phyloP scores from a whole-genome alignment of 345 rosid genomes.

The Brassica napus region DNA sequence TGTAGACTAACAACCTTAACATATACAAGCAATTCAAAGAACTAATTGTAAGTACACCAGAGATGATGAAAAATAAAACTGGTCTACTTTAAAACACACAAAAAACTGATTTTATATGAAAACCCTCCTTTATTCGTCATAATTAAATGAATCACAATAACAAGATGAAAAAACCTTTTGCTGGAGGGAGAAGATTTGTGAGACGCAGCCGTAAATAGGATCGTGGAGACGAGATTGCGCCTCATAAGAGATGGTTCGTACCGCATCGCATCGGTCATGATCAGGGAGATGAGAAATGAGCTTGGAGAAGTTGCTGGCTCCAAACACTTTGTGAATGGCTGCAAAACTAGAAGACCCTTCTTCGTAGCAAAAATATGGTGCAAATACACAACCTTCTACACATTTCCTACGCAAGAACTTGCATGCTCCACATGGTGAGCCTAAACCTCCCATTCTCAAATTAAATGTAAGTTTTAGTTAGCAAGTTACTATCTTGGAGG shows the following conservation, averaged over 20 bases:
- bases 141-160: not conserved
- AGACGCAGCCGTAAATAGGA: slow-evolving; percentile 93
- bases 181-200: slow-evolving; percentile 93
- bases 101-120: not conserved
- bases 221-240: slow-evolving; percentile 97
- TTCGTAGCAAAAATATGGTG: slow-evolving; percentile 95
- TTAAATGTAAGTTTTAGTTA: too few relatives aligned
- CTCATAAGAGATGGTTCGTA: slow-evolving; percentile 85
- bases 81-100: not conserved
- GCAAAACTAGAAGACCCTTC: slow-evolving; percentile 86
- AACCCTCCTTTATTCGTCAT: not conserved
- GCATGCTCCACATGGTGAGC: slow-evolving; percentile 97
- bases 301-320: slow-evolving; percentile 95
- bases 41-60: slow-evolving; percentile 11
- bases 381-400: slow-evolving; percentile 86
- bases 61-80: not conserved
- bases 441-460: slow-evolving; percentile 54
- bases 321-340: slow-evolving; percentile 92
- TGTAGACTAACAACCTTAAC: slow-evolving; percentile 80
- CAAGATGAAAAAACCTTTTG: slow-evolving; percentile 61
- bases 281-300: slow-evolving; percentile 77
- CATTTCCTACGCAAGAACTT: slow-evolving; percentile 96
- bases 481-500: not conserved
- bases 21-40: not conserved
- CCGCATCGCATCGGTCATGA: slow-evolving; percentile 75